Evolutionary conservation across 2,329 filamentous ascomycete species (phyloP).

Genomic region (Colletotrichum acutatum): DNA sequence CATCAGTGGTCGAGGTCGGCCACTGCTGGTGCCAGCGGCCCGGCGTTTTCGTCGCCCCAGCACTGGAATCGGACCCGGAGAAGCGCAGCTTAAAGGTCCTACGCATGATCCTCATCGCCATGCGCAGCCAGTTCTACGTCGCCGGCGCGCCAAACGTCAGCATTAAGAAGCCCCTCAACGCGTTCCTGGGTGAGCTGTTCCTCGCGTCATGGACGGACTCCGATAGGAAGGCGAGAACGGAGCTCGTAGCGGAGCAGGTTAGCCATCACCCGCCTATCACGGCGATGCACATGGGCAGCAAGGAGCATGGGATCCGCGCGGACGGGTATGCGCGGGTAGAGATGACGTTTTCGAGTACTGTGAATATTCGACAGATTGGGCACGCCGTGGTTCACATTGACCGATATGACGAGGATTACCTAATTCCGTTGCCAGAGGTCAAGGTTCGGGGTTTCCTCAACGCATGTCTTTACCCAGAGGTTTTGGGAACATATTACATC

Average conservation of each 20-base stretch:
- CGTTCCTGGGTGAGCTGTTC: conserved; percentile 63
- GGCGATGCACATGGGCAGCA: conserved; percentile 59
- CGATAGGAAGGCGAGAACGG: conserved; percentile 40
- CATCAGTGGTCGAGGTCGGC: conserved; percentile 62
- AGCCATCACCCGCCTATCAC: conserved; percentile 65
- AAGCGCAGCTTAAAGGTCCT: conserved; percentile 58
- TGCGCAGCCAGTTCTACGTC: conserved; percentile 60
- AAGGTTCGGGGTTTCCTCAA: conserved; percentile 59
- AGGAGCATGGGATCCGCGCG: conserved; percentile 55
- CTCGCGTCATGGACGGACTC: conserved; percentile 52
- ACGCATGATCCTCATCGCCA: conserved; percentile 58
- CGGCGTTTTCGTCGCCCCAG: conserved; percentile 57
- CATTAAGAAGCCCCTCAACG: conserved; percentile 65
- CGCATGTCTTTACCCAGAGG: conserved; percentile 60
- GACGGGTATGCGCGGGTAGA: conserved; percentile 64
- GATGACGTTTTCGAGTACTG: conserved; percentile 60
- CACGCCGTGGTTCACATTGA: conserved; percentile 63
- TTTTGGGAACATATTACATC: conserved; percentile 57
- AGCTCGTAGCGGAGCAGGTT: conserved; percentile 59
- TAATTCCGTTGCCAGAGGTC: conserved; percentile 60
- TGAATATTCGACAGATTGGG: conserved; percentile 62
- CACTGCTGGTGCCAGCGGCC: conserved; percentile 62
- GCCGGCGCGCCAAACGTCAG: conserved; percentile 56
- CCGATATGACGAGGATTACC: conserved; percentile 57
- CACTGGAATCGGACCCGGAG: conserved; percentile 54